Conservation (phyloP, 139 green algal species). For the Raphidocelis subcapitata region DNA sequence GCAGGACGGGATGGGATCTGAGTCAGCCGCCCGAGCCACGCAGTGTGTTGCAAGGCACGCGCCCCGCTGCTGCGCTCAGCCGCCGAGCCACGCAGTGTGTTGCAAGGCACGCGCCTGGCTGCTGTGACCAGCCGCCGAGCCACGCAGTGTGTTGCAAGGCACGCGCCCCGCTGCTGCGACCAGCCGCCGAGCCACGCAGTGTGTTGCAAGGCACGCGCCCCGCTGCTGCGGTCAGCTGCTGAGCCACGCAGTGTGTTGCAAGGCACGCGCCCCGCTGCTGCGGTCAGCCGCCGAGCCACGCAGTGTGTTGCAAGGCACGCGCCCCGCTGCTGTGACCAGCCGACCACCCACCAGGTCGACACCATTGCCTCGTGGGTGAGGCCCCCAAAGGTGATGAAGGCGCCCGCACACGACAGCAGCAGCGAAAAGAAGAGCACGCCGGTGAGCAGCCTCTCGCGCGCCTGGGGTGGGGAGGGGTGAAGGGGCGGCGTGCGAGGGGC, state of each 20-base stretch:
- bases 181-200: no score
- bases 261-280: no score
- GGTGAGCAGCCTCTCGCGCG: conserved; percentile 15
- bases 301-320: no score
- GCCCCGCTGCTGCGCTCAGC: background rate
- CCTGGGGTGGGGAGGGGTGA: no score
- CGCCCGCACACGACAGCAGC: conserved; percentile 13
- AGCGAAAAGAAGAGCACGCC: conserved; percentile 10
- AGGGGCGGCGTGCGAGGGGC: no score
- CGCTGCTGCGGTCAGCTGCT: background rate
- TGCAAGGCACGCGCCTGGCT: background rate
- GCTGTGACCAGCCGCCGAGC: background rate
- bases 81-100: background rate
- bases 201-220: background rate
- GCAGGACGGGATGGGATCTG: background rate
- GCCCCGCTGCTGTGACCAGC: no score
- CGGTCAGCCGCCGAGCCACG: no score
- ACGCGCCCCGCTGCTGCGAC: no score
- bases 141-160: background rate
- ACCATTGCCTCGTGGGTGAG: background rate
- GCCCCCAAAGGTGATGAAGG: conserved; percentile 12
- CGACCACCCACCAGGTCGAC: conserved; percentile 18
- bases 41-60: background rate
- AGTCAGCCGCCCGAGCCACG: background rate
- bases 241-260: no score